Percentiles rank a stretch among this genome's conserved stretches.
Evolutionary conservation across 1,139 yeast genomes (phyloP).

Genomic region (Arxiozyma heterogenica): DNA sequence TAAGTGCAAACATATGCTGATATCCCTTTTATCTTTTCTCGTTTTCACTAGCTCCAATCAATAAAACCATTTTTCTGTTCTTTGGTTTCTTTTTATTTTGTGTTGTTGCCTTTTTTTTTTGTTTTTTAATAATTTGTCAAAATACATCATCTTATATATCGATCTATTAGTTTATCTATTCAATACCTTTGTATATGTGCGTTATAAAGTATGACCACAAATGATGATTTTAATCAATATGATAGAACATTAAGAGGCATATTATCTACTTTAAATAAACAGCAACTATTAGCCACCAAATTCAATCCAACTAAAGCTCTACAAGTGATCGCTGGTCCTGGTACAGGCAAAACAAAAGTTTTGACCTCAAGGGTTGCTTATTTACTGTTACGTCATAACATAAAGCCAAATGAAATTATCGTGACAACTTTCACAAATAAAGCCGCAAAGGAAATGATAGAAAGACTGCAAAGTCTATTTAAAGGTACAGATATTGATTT

Average conservation of each 20-base stretch:
- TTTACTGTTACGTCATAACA: constrained; percentile 41
- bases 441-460: constrained; percentile 78
- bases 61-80: too few relatives aligned
- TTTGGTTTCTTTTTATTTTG: too few relatives aligned
- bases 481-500: constrained; percentile 33
- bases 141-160: not conserved
- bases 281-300: constrained; percentile 57
- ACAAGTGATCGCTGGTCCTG: constrained; percentile 89
- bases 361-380: constrained; percentile 71
- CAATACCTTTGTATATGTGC: too few relatives aligned
- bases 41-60: too few relatives aligned
- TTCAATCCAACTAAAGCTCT: constrained; percentile 43
- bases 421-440: constrained; percentile 88
- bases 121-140: too few relatives aligned
- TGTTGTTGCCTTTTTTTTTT: too few relatives aligned
- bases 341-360: constrained; percentile 80
- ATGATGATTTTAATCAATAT: not conserved
- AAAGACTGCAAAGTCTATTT: constrained; percentile 43
- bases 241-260: constrained; percentile 7
- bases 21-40: too few relatives aligned
- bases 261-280: constrained; percentile 38
- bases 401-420: constrained; percentile 53
- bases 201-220: not conserved
- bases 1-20: too few relatives aligned
- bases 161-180: too few relatives aligned